Base-by-base conservation (phyloP, 1,139 yeast genomes). In the Saccharomyces pastorianus region DNA sequence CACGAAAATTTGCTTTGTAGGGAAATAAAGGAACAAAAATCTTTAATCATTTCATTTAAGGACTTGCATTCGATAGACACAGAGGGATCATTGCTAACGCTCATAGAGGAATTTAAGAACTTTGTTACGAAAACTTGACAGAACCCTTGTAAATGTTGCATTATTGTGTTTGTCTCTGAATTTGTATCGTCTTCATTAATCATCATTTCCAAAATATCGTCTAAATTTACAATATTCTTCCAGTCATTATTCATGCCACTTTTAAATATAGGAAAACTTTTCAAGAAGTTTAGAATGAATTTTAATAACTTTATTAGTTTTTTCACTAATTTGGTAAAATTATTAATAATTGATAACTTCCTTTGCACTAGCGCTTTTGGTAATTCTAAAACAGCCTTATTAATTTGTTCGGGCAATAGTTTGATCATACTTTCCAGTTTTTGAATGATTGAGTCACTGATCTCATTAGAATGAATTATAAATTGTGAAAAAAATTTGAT, bases 191-290 rank as follows among this genome's bases (percentile, higher is more conserved):
- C 44, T 7, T 38, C 44, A 20, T 38, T 38, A 38, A 38, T 20
- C 44, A 38, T 38, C 44, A 38, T 38, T 23, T 38, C 44, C 13
- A 38, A 20, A 13, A 38, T 38, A 17, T 47, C 49, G 1, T 48
- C 31, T 9, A 48, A n/a, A 17, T 38, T 34, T 38, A 38, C 41
- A 27, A 31, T 20, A 14, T 48, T 17, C 7, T 38, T 32, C 53
- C 53, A 51, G 42, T 34, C 42, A 6, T 27, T 17, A n/a, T n/a
- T 27, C 53, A 51, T 51, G 20, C 41, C 50, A n/a, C 4, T 38
- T 25, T 51, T 47, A 7, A 27, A n/a, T 8, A 26, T 14, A 11
- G 17, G 25, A 14, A 47, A 51, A 32, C 44, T 31, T 29, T n/a
- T 29, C 9, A 28, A 14, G 13, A 47, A 47, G 14, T 47, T 47